phyloP scores from a whole-genome alignment of 225 moss, liverwort and hornwort species.

The Pseudisothecium myosuroides region DNA sequence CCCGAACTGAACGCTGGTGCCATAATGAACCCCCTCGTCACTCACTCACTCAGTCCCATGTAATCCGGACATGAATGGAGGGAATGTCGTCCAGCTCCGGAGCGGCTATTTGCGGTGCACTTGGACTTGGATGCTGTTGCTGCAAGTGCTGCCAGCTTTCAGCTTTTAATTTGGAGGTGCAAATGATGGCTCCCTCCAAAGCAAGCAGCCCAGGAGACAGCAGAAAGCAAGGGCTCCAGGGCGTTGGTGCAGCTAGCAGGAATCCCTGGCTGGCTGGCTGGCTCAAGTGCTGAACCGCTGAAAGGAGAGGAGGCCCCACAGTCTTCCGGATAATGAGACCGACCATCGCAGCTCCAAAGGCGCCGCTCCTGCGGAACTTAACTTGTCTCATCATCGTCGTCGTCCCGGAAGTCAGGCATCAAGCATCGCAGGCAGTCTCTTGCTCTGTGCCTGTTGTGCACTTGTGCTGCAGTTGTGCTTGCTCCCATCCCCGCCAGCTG shows the following conservation, averaged over 20 bases:
- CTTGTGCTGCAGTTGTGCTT: not conserved
- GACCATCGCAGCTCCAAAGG: slow-evolving; percentile 28
- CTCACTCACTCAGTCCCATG: not conserved
- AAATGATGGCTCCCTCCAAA: not conserved
- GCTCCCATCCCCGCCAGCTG: not conserved
- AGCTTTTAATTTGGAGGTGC: not conserved
- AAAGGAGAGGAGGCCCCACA: not conserved
- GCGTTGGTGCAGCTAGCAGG: not conserved
- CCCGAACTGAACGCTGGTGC: not conserved
- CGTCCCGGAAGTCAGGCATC: not conserved
- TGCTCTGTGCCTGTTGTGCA: no score
- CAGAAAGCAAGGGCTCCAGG: not conserved
- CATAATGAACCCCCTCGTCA: no score
- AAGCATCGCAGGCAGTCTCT: no score
- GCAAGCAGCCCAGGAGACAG: not conserved
- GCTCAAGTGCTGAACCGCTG: not conserved
- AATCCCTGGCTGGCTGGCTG: not conserved
- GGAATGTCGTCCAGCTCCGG: not conserved
- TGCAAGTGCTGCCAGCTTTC: no score
- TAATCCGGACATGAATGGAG: not conserved
- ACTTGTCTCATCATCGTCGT: not conserved
- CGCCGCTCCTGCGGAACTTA: not conserved
- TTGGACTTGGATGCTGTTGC: not conserved
- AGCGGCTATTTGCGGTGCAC: not conserved
- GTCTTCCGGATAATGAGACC: slow-evolving; percentile 6